phyloP scores from a whole-genome alignment of 768 basidiomycete species.

The Tulasnella sp. region DNA sequence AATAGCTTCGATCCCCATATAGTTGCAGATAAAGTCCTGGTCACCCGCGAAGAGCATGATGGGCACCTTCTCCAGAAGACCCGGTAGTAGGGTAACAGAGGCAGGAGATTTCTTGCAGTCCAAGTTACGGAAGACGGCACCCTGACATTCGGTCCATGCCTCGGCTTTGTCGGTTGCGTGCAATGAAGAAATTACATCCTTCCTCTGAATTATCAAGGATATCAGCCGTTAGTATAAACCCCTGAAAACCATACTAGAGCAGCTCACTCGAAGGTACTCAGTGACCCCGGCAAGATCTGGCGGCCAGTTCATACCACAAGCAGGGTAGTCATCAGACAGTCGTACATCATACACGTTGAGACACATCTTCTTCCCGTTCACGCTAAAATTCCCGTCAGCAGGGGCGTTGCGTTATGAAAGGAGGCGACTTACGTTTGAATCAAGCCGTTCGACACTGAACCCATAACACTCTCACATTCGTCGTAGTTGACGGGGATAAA shows the following conservation, averaged over 20 bases:
- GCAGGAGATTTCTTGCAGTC: conserved; percentile 50
- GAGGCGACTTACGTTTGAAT: conserved; percentile 21
- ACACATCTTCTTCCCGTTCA: conserved; percentile 65
- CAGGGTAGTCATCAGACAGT: conserved; percentile 72
- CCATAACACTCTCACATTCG: conserved; percentile 55
- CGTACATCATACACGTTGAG: conserved; percentile 94
- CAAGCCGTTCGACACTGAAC: conserved; percentile 35
- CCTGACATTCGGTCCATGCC: conserved; percentile 82
- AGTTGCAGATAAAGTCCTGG: conserved; percentile 95
- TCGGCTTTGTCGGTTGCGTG: conserved; percentile 73
- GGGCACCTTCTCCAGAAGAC: conserved; percentile 67
- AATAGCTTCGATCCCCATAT: conserved; percentile 81
- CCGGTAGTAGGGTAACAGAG: conserved; percentile 67
- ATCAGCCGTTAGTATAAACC: neutral
- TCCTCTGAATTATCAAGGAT: conserved; percentile 42
- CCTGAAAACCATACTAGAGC: neutral
- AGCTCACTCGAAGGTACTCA: conserved; percentile 67
- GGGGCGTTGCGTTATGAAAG: neutral
- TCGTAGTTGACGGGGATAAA: conserved; percentile 40
- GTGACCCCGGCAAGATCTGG: conserved; percentile 71
- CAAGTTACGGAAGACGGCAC: conserved; percentile 57
- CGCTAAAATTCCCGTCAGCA: conserved; percentile 35
- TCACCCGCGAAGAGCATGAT: conserved; percentile 92
- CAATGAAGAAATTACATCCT: conserved; percentile 71
- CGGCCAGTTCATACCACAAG: conserved; percentile 98